Conservation (phyloP, 306 rosid genomes). For the Malus asiatica region DNA sequence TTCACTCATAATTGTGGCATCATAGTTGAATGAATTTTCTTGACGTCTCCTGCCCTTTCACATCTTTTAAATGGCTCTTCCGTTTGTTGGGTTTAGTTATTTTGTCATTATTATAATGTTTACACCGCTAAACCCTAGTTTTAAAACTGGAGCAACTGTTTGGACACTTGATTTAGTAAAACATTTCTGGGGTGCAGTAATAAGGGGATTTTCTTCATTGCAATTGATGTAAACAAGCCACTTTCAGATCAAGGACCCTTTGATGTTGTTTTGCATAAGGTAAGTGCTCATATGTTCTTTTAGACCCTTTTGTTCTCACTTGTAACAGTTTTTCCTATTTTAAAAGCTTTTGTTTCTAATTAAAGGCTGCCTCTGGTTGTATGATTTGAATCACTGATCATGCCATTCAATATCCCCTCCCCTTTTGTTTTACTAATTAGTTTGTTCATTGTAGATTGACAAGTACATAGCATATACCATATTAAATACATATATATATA, state of each 20-base stretch:
- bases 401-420: neutral
- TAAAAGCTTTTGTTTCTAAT: neutral
- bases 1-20: neutral
- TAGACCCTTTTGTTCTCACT: conserved; percentile 1
- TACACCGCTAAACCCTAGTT: neutral
- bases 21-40: neutral
- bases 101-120: neutral
- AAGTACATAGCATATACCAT: neutral
- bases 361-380: neutral
- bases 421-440: neutral
- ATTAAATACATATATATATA: neutral
- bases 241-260: conserved; percentile 90
- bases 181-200: conserved; percentile 37
- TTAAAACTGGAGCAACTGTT: neutral
- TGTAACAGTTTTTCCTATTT: neutral
- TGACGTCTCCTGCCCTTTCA: neutral
- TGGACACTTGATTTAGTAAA: neutral
- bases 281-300: conserved; percentile 19
- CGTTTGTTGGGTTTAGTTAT: neutral
- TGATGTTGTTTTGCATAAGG: conserved; percentile 89
- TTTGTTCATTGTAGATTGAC: neutral
- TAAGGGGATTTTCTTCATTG: conserved; percentile 75
- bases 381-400: neutral
- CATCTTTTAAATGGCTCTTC: no score
- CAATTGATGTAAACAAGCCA: conserved; percentile 62